Conservation (phyloP, 116 monocot genomes). For the Dioscorea cayenensis region DNA sequence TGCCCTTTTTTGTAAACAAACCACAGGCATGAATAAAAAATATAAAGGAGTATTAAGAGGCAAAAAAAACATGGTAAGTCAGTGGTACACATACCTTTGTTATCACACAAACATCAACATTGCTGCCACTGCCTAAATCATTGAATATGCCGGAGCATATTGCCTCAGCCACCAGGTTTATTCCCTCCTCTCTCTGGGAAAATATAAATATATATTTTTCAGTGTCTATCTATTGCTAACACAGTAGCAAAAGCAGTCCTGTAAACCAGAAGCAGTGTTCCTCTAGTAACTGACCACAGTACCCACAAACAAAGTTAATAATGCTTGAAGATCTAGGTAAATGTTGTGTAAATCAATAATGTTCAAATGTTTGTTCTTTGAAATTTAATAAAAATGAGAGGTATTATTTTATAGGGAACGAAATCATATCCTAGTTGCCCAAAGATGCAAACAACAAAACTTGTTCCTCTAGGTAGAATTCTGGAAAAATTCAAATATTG, state of each 20-base stretch:
- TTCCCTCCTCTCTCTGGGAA: constrained; percentile 81
- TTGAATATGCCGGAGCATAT: constrained; percentile 98
- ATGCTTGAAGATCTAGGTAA: too few relatives aligned
- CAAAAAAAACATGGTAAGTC: not conserved
- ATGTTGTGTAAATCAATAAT: too few relatives aligned
- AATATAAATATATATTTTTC: not conserved
- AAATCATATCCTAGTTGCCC: too few relatives aligned
- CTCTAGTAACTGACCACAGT: too few relatives aligned
- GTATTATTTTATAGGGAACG: too few relatives aligned
- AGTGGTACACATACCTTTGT: constrained; percentile 54
- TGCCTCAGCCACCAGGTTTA: constrained; percentile 76
- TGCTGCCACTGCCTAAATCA: constrained; percentile 98
- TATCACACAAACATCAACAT: constrained; percentile 98
- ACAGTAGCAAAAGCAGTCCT: not conserved
- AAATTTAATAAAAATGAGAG: too few relatives aligned
- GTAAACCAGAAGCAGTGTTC: not conserved
- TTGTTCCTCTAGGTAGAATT: too few relatives aligned
- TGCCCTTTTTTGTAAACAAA: constrained; percentile 31
- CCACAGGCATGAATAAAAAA: not conserved
- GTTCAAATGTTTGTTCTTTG: too few relatives aligned
- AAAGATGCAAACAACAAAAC: too few relatives aligned
- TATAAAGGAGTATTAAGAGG: not conserved
- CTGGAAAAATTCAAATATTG: too few relatives aligned
- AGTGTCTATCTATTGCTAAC: not conserved
- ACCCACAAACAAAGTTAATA: too few relatives aligned